Base-by-base conservation (phyloP, 2,329 filamentous ascomycete genomes). In the Zasmidium citrigriseum region DNA sequence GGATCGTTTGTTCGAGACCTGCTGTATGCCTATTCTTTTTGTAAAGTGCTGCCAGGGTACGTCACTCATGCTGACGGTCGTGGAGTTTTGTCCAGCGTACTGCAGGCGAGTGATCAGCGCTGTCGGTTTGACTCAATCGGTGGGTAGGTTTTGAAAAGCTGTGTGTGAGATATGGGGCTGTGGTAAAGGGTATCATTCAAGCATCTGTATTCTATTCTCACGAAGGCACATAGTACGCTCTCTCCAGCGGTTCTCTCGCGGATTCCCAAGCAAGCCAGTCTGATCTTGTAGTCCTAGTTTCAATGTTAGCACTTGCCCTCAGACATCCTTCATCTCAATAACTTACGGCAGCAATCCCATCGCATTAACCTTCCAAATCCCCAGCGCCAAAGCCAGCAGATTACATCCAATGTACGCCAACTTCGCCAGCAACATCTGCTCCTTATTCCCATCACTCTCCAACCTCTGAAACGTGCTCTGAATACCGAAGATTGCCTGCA, bases 231-330 rank as follows among this genome's bases (percentile, higher is more conserved):
- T 62, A 73, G 49, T 70, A 70, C 18, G 88, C 86, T 62, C 81
- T 77, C 72, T 93, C 89, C 62, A 89, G 67, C 16, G 88, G 83
- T 64, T 86, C 82, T 70, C 90, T 83, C 72, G 89, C 86, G 18
- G 82, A 82, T 75, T 99, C 95, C 95, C 95, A 99, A 57, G 93
- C 93, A 69, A 99, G 80, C 95, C 95, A 99, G 76, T 99, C 95
- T 65, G 92, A 96, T 73, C 91, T 87, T 59, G 95, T 98, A 54
- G 95, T 99, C 68, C 90, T 95, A 64, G 60, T 34, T 16, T 18
- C 14, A 38, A 29, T 18, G 63, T 75, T 61, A 74, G 67, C 54
- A 55, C 47, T 29, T 16, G 9, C 46, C 46, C n/a, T 49, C 46
- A 38, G 29, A 25, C 25, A 18, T 38, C 18, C 5, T 18, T 12